phyloP scores from a whole-genome alignment of 2,329 filamentous ascomycete genomes.

The Colletotrichum trifolii region DNA sequence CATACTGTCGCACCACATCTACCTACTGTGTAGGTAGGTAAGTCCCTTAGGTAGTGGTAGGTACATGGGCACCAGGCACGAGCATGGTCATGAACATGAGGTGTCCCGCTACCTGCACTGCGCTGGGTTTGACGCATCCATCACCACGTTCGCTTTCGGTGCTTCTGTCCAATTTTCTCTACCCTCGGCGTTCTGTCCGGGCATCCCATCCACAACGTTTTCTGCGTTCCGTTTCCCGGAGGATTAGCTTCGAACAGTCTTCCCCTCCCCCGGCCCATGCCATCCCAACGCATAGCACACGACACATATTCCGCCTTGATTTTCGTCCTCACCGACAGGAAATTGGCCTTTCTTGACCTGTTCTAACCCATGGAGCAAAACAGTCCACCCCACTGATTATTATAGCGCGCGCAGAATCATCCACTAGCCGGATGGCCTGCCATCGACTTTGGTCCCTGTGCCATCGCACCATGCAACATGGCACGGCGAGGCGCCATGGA shows the following conservation, averaged over 20 bases:
- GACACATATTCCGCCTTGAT: conserved; percentile 16
- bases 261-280: conserved; percentile 9
- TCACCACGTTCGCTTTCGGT: background rate
- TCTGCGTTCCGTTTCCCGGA: conserved; percentile 3
- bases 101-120: background rate
- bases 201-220: conserved; percentile 4
- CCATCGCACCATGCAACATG: conserved; percentile 16
- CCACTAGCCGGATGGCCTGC: background rate
- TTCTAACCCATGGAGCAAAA: background rate
- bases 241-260: background rate
- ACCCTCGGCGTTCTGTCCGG: conserved; percentile 14
- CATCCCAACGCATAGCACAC: conserved; percentile 18
- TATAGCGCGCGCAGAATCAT: background rate
- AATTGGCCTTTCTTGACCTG: background rate
- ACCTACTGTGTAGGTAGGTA: too few relatives aligned
- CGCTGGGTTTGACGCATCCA: background rate
- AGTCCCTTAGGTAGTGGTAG: too few relatives aligned
- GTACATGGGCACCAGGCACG: too few relatives aligned
- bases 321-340: conserved; percentile 18
- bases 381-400: background rate
- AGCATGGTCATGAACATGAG: too few relatives aligned
- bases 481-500: conserved; percentile 4
- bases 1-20: too few relatives aligned
- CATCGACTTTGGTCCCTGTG: conserved; percentile 12
- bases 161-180: conserved; percentile 14